Evolutionary conservation across 208 protist genomes (phyloP).

Genomic region (Porcisia hertigi): DNA sequence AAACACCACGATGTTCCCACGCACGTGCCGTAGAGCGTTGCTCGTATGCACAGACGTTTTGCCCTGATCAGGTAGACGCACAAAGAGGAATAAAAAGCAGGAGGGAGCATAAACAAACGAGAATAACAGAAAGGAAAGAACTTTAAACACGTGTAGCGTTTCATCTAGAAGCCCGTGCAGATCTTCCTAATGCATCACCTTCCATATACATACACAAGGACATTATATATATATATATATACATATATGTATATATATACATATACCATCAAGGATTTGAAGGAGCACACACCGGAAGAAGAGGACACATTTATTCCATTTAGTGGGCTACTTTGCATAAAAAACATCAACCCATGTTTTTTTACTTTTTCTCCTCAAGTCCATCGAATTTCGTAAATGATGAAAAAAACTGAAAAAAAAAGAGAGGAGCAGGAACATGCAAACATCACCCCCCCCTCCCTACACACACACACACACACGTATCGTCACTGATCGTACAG

Average conservation of each 20-base stretch:
- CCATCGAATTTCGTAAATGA: no score
- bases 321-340: neutral
- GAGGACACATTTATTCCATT: neutral
- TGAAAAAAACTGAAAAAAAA: no score
- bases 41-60: neutral
- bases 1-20: neutral
- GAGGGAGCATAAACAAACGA: neutral
- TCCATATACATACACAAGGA: no score
- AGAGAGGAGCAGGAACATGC: no score
- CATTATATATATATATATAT: neutral
- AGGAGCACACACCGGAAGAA: no score
- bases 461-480: no score
- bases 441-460: no score
- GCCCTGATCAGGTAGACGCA: neutral
- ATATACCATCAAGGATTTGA: no score
- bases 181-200: no score
- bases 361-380: neutral
- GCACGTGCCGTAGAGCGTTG: neutral
- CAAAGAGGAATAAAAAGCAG: neutral
- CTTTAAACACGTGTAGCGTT: neutral
- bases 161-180: no score
- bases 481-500: no score
- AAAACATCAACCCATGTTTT: neutral
- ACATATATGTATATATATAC: neutral
- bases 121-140: neutral